Percentiles rank a stretch among this genome's conserved stretches.
These are phyloP conservation scores for Tuber microsphaerosporum DNA, from an alignment of 495 filamentous ascomycete species.

Conservation along the genomic window DNA sequence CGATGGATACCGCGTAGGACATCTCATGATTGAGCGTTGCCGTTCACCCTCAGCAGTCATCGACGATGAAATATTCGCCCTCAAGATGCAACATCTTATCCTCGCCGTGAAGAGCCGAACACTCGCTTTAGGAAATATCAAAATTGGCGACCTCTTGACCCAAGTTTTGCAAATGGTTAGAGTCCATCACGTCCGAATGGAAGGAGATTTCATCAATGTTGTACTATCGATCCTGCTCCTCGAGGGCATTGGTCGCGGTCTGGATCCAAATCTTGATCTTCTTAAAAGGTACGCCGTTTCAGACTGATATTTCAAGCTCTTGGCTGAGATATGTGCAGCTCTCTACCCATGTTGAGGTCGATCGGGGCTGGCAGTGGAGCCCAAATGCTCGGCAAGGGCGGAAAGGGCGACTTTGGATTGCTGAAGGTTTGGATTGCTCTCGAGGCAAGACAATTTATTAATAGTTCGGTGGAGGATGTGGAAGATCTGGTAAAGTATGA, in stretches of 20 bases:
- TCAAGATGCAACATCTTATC: constrained; percentile 95
- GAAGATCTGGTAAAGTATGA: constrained; percentile 81
- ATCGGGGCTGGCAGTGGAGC: constrained; percentile 72
- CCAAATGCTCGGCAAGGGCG: constrained; percentile 49
- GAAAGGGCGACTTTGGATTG: constrained; percentile 50
- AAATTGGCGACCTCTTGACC: constrained; percentile 89
- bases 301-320: constrained; percentile 52
- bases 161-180: constrained; percentile 90
- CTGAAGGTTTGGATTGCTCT: constrained; percentile 88
- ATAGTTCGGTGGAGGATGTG: constrained; percentile 80
- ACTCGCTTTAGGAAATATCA: constrained; percentile 87
- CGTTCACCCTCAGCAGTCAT: constrained; percentile 83
- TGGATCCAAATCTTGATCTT: constrained; percentile 82
- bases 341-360: constrained; percentile 83
- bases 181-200: constrained; percentile 83
- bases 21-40: constrained; percentile 92
- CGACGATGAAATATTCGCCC: constrained; percentile 78
- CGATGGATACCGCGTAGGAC: constrained; percentile 88
- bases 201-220: constrained; percentile 98
- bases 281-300: constrained; percentile 59
- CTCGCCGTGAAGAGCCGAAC: constrained; percentile 81
- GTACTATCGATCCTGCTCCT: constrained; percentile 89
- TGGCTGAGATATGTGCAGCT: constrained; percentile 60
- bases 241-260: constrained; percentile 82
- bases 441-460: constrained; percentile 78